phyloP scores from a whole-genome alignment of 2,329 filamentous ascomycete species.

The Neofusicoccum cordaticola region DNA sequence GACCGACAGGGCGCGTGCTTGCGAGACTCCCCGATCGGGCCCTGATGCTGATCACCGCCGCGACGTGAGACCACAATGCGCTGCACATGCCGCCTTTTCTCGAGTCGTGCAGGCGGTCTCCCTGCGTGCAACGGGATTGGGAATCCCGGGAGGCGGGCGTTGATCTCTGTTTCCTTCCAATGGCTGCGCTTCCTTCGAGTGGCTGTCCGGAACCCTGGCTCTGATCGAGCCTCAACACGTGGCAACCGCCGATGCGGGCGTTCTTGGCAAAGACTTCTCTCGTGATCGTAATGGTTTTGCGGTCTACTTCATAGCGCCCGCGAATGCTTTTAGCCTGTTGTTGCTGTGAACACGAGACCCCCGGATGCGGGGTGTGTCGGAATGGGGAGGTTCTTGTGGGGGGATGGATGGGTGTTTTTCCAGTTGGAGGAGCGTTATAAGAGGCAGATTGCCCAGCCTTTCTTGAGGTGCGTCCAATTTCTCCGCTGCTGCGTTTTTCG shows the following conservation, averaged over 20 bases:
- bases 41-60: too few relatives aligned
- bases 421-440: background rate
- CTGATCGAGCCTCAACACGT: background rate
- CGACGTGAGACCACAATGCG: too few relatives aligned
- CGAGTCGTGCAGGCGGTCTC: too few relatives aligned
- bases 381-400: background rate
- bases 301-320: background rate
- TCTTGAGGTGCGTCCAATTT: background rate
- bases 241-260: background rate
- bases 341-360: background rate
- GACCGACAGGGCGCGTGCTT: too few relatives aligned
- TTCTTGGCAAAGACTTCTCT: background rate
- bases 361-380: background rate
- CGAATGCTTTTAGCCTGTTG: conserved; percentile 2
- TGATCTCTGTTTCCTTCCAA: too few relatives aligned
- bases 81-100: too few relatives aligned
- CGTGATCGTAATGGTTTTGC: background rate
- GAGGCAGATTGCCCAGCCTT: background rate
- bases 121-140: too few relatives aligned
- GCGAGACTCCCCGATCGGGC: too few relatives aligned
- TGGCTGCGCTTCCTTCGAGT: background rate
- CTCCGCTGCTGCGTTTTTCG: background rate
- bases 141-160: too few relatives aligned
- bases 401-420: background rate
- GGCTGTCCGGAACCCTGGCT: background rate